Evolutionary conservation across 805 yeast genomes (phyloP).

Genomic region (Candida silvicultrix): DNA sequence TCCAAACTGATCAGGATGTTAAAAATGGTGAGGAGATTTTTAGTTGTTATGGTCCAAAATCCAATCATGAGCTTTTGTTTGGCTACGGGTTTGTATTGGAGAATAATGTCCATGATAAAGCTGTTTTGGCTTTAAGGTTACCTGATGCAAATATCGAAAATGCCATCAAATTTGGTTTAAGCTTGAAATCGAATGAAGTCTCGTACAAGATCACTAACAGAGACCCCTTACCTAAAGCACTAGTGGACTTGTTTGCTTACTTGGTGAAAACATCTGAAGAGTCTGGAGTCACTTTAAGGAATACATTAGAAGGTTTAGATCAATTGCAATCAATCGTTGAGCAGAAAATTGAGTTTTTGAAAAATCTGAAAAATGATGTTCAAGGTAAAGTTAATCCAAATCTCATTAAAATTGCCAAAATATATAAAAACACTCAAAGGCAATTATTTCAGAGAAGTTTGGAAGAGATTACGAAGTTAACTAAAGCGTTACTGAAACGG

Average conservation of each 20-base stretch:
- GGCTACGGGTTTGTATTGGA: conserved; percentile 75
- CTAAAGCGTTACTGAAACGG: conserved; percentile 37
- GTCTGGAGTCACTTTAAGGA: conserved; percentile 38
- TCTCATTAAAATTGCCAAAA: conserved; percentile 30
- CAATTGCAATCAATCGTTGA: conserved; percentile 45
- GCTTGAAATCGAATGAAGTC: conserved; percentile 34
- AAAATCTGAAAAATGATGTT: conserved; percentile 23
- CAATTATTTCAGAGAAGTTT: conserved; percentile 36
- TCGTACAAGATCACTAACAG: conserved; percentile 31
- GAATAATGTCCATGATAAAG: conserved; percentile 49
- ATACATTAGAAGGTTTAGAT: conserved; percentile 54
- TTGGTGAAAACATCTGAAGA: conserved; percentile 48
- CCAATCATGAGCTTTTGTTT: conserved; percentile 74
- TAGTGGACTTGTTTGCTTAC: conserved; percentile 49
- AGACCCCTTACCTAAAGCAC: conserved; percentile 33
- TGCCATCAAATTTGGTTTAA: conserved; percentile 31
- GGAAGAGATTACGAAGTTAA: conserved; percentile 39
- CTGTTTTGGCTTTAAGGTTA: conserved; percentile 56
- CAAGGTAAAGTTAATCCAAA: conserved; percentile 15
- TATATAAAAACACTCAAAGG: conserved; percentile 45
- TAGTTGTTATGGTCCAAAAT: conserved; percentile 85
- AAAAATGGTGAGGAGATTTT: conserved; percentile 44
- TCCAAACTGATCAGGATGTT: conserved; percentile 30
- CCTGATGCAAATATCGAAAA: conserved; percentile 23
- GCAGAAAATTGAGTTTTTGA: conserved; percentile 39